Percentiles rank a stretch among this genome's conserved stretches.
Conservation (phyloP, 2,329 filamentous ascomycete species). For the Coniochaeta sp. region DNA sequence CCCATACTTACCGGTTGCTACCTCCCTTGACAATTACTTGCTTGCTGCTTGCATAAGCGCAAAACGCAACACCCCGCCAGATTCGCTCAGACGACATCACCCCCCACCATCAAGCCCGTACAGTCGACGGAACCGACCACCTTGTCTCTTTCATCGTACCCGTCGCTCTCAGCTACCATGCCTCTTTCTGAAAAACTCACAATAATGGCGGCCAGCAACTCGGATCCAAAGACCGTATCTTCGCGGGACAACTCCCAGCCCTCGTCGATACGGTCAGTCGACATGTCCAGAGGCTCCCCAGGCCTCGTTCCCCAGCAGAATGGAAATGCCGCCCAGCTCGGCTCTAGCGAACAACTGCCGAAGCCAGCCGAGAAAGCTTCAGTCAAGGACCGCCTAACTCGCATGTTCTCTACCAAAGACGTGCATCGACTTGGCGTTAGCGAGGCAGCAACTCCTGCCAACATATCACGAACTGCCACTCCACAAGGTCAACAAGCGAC, state of each 20-base stretch:
- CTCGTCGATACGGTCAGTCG: conserved; percentile 42
- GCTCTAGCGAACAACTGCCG: conserved; percentile 22
- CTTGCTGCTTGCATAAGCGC: conserved; percentile 22
- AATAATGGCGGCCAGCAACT: conserved; percentile 23
- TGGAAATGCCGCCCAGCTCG: conserved; percentile 18
- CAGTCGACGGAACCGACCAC: neutral
- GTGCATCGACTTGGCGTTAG: conserved; percentile 25
- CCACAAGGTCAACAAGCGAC: conserved; percentile 16
- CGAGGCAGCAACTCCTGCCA: conserved; percentile 15
- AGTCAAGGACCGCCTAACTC: conserved; percentile 57
- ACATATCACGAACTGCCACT: conserved; percentile 11
- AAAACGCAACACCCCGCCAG: conserved; percentile 11
- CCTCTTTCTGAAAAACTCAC: neutral
- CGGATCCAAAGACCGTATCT: conserved; percentile 26
- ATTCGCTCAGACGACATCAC: neutral
- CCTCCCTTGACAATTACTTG: conserved; percentile 9
- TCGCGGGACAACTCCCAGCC: conserved; percentile 41
- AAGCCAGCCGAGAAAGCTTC: conserved; percentile 47
- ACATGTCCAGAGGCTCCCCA: conserved; percentile 31
- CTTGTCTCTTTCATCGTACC: no score
- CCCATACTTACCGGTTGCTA: neutral
- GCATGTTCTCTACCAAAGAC: conserved; percentile 59
- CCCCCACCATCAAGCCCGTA: neutral
- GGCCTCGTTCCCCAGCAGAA: conserved; percentile 29
- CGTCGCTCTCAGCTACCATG: neutral